These are phyloP conservation scores for Tulasnella sp. DNA, from an alignment of 768 basidiomycete species.

Conservation along the genomic window DNA sequence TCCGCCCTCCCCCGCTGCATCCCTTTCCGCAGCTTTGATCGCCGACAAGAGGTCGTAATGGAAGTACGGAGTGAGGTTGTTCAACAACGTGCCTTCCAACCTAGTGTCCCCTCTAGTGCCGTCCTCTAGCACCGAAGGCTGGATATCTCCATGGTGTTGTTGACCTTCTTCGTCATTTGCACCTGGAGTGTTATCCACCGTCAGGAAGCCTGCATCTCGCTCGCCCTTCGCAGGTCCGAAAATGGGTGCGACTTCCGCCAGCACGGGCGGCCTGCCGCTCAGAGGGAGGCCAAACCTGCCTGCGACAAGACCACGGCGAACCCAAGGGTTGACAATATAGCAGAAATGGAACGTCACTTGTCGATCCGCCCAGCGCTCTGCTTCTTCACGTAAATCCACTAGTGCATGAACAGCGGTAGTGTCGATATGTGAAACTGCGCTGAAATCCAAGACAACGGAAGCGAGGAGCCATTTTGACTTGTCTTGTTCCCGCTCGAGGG, in stretches of 20 bases:
- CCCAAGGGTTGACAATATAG: slow-evolving; percentile 85
- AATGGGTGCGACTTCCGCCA: slow-evolving; percentile 16
- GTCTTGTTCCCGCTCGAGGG: slow-evolving; percentile 31
- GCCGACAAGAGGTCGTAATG: slow-evolving; percentile 73
- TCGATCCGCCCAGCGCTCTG: slow-evolving; percentile 58
- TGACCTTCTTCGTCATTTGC: slow-evolving; percentile 1
- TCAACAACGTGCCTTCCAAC: not conserved
- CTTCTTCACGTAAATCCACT: slow-evolving; percentile 71
- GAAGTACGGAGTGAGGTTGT: slow-evolving; percentile 35
- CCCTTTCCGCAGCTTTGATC: slow-evolving; percentile 49
- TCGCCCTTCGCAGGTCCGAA: slow-evolving; percentile 12
- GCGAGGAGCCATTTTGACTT: slow-evolving; percentile 51
- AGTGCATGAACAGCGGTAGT: slow-evolving; percentile 85
- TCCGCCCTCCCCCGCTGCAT: too few species aligned
- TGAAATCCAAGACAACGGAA: slow-evolving; percentile 90
- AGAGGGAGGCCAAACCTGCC: slow-evolving; percentile 73
- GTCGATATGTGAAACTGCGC: slow-evolving; percentile 75
- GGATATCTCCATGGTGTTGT: not conserved
- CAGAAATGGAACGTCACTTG: slow-evolving; percentile 79
- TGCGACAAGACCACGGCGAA: slow-evolving; percentile 72
- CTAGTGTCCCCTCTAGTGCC: slow-evolving; percentile 34
- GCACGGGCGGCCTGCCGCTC: slow-evolving; percentile 24
- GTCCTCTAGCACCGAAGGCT: slow-evolving; percentile 33
- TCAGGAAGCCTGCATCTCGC: slow-evolving; percentile 14
- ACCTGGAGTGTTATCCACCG: slow-evolving; percentile 8